Base-by-base conservation (phyloP, 1,139 yeast species). In the Yamadazyma taylorii region DNA sequence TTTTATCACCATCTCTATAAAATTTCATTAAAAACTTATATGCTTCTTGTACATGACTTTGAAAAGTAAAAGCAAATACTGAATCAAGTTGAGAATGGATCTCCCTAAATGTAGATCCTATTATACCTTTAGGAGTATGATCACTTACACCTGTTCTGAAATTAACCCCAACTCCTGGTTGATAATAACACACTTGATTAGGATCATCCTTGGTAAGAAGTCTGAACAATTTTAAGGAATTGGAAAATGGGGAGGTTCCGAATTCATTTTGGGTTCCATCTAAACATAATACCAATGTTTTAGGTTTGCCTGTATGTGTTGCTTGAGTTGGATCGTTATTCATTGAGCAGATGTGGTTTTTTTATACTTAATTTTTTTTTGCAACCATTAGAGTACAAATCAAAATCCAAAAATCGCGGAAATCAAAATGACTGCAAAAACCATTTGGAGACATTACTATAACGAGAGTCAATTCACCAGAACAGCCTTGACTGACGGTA, bases 181-280 rank as follows among this genome's bases (percentile, higher is more conserved):
- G 86, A 48, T 81, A 81, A 49, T 80, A 79, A 46, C 83, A 77
- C 26, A 75, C 44, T 45, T 79, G 85, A 13, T 42, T 35, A 2
- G 56, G 47, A 25, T 58, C 52, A 28, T 67, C 66, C 39, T 73
- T 74, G 10, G 77, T 79, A 22, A 81, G 51, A 56, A 80, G 57
- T 33, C 73, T 61, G 52, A 73, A 81, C 24, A 80, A 47, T 49
- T 73, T 75, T 39, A 80, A 55, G 1, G 78, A 75, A 51, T 80
- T 81, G 2, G 84, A 70, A 42, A 69, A 75, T 0, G 82, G 80
- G 25, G 60, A 58, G 0, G 75, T 69, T 1, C 83, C 84, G 56
- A 80, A 79, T 46, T 73, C 74, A 48, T 71, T 75, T 23, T 69
- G 73, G 0, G 86, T 81, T 1, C 86, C 86, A 58, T 81, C 86